Evolutionary conservation across 495 filamentous ascomycete genomes (phyloP).

Genomic region (Glonium stellatum): DNA sequence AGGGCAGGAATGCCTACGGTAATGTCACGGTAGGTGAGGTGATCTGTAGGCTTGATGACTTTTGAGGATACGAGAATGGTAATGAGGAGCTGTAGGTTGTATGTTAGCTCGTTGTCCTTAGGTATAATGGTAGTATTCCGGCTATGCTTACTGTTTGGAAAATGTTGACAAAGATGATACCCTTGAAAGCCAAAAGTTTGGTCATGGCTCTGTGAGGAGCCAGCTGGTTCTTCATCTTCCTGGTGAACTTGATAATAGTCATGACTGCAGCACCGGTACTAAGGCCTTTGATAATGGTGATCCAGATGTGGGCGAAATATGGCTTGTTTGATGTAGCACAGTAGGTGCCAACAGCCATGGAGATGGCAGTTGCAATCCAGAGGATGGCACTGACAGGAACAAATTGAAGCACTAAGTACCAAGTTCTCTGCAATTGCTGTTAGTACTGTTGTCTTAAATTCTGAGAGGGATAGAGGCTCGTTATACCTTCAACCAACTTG

Average conservation of each 20-base stretch:
- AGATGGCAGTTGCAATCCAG: conserved; percentile 14
- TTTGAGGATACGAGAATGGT: conserved; percentile 16
- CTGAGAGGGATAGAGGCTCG: not conserved
- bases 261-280: conserved; percentile 23
- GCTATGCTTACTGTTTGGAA: conserved; percentile 25
- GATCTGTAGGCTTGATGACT: conserved; percentile 15
- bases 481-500: conserved; percentile 18
- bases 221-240: conserved; percentile 14
- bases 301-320: conserved; percentile 21
- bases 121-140: not conserved
- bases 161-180: conserved; percentile 28
- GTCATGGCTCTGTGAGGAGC: conserved; percentile 13
- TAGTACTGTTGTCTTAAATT: not conserved
- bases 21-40: conserved; percentile 20
- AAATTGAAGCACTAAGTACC: conserved; percentile 29
- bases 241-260: conserved; percentile 25
- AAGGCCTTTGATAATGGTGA: conserved; percentile 21
- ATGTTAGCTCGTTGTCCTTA: not conserved
- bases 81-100: conserved; percentile 22
- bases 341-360: conserved; percentile 13
- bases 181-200: conserved; percentile 32
- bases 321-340: conserved; percentile 18
- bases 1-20: conserved; percentile 13
- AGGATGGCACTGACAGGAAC: conserved; percentile 25
- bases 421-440: conserved; percentile 6